A percentile compares a stretch with the other conserved stretches of the same genome.
Evolutionary conservation across 2,329 filamentous ascomycete species (phyloP).

Genomic region (Keithomyces neogunnii): DNA sequence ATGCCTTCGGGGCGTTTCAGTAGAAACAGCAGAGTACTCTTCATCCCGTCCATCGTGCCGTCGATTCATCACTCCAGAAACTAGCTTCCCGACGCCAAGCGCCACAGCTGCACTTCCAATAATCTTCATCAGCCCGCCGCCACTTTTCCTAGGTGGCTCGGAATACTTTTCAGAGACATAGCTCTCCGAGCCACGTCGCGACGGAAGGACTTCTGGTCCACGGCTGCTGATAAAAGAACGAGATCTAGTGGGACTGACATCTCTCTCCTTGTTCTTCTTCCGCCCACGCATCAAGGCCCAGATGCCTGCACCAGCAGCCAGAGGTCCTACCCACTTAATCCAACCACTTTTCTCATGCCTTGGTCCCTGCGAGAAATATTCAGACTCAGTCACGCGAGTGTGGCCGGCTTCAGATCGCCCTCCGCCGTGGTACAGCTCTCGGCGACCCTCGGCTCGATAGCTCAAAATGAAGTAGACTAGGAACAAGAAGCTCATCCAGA

Average conservation of each 20-base stretch:
- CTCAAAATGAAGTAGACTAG: conserved; percentile 72
- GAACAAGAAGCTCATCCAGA: conserved; percentile 68
- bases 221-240: conserved; percentile 27
- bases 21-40: conserved; percentile 54
- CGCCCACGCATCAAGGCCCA: conserved; percentile 37
- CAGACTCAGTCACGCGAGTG: conserved; percentile 31
- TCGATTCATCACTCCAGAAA: conserved; percentile 49
- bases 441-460: conserved; percentile 53
- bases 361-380: conserved; percentile 27
- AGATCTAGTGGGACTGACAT: conserved; percentile 31
- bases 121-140: conserved; percentile 51
- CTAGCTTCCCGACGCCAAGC: conserved; percentile 53
- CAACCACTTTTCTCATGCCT: conserved; percentile 21
- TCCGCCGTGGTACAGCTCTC: conserved; percentile 47
- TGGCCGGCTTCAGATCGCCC: conserved; percentile 43
- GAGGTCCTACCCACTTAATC: conserved; percentile 41
- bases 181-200: conserved; percentile 45
- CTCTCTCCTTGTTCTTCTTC: conserved; percentile 31
- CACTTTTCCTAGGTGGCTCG: conserved; percentile 32
- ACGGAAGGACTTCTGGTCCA: conserved; percentile 42
- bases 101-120: conserved; percentile 52
- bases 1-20: conserved; percentile 48
- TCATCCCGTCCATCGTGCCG: conserved; percentile 44
- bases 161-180: conserved; percentile 60
- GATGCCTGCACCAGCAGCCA: conserved; percentile 43